Conservation (phyloP, 139 green algal genomes). For the Closterium sp. region DNA sequence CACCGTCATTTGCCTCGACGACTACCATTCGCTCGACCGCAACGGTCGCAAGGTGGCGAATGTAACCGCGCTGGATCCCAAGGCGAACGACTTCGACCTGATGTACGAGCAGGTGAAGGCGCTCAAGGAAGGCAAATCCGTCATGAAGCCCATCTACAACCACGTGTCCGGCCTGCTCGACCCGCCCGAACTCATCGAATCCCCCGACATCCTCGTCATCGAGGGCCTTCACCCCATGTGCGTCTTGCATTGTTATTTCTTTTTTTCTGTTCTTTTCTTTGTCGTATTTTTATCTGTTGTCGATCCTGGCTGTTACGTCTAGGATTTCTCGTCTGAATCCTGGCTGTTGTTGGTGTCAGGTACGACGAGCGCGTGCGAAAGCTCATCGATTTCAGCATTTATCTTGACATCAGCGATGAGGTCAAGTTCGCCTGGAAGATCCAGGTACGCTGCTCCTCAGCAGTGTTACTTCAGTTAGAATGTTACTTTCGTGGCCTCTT, state of each 20-base stretch:
- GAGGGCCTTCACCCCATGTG: conserved; percentile 94
- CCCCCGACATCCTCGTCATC: conserved; percentile 88
- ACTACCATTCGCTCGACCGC: conserved; percentile 97
- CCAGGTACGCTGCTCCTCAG: conserved; percentile 39
- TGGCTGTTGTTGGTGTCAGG: conserved; percentile 4
- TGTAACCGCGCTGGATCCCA: conserved; percentile 90
- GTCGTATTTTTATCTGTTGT: too few species aligned
- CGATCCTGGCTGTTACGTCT: background rate
- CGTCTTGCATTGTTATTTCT: background rate
- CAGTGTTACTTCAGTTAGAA: background rate
- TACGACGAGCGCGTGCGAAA: conserved; percentile 92
- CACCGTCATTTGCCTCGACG: conserved; percentile 99
- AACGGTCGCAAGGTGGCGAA: conserved; percentile 83
- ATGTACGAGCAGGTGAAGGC: conserved; percentile 98
- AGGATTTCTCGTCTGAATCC: background rate
- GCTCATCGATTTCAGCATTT: conserved; percentile 98
- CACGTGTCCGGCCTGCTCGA: conserved; percentile 96
- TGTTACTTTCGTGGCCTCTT: background rate
- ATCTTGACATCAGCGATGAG: conserved; percentile 99
- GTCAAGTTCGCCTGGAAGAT: conserved; percentile 99
- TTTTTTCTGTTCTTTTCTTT: conserved; percentile 1
- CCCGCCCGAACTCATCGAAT: conserved; percentile 84
- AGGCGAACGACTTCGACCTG: conserved; percentile 98
- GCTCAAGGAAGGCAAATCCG: conserved; percentile 94
- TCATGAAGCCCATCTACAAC: conserved; percentile 99